These are phyloP conservation scores for Radiomyces spectabilis DNA, from an alignment of 192 early-diverging fungal genomes.

Conservation along the genomic window DNA sequence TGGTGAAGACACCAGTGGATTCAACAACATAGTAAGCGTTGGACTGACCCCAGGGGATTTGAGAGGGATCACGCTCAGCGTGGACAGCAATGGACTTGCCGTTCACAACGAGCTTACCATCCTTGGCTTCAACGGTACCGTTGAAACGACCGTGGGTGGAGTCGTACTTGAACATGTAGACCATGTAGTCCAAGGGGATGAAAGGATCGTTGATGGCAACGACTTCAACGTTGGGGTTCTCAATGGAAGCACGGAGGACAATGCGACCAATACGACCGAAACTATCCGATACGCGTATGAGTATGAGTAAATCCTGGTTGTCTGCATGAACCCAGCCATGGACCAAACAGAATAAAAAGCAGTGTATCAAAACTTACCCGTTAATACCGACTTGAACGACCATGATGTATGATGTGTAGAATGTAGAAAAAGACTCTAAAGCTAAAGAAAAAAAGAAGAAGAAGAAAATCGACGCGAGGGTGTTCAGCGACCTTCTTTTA, in stretches of 20 bases:
- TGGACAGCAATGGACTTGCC: slow-evolving; percentile 72
- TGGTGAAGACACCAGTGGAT: slow-evolving; percentile 98
- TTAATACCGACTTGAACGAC: slow-evolving; percentile 8
- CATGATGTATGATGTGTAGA: background rate
- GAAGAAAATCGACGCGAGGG: background rate
- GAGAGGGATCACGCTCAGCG: slow-evolving; percentile 68
- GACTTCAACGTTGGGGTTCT: slow-evolving; percentile 66
- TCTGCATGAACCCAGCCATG: no score
- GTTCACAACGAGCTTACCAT: slow-evolving; percentile 88
- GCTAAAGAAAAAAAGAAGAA: slow-evolving; percentile 1
- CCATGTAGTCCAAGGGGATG: slow-evolving; percentile 94
- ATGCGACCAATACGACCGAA: slow-evolving; percentile 99
- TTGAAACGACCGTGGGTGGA: slow-evolving; percentile 96
- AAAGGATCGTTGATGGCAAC: slow-evolving; percentile 97
- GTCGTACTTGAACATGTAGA: slow-evolving; percentile 97
- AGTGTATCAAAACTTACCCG: slow-evolving; percentile 6
- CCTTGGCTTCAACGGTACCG: slow-evolving; percentile 69
- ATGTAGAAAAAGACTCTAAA: background rate
- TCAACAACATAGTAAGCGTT: slow-evolving; percentile 93
- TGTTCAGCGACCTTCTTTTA: background rate
- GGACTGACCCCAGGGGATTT: slow-evolving; percentile 82
- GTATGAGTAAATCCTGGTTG: no score
- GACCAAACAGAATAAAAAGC: no score
- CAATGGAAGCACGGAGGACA: slow-evolving; percentile 81
- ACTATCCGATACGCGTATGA: slow-evolving; percentile 23